Percentiles rank a stretch among this genome's conserved stretches.
Conservation (phyloP, 1,284 basidiomycete species). For the Cutaneotrichosporon sp. region DNA sequence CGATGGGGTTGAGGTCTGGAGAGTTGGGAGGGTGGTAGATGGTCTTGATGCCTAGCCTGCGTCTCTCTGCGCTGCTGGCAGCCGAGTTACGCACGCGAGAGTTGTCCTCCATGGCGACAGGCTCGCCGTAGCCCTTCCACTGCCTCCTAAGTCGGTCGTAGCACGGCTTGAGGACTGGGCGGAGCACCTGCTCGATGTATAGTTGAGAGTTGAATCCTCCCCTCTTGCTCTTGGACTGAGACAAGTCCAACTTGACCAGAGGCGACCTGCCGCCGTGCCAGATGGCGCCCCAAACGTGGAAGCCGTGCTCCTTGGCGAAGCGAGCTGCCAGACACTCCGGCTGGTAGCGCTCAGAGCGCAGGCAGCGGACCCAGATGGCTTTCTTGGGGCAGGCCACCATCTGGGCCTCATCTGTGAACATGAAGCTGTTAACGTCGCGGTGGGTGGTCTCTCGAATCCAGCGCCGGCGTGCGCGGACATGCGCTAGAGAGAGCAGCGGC, state of each 20-base stretch:
- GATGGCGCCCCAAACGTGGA: neutral
- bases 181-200: neutral
- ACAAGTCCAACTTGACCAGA: neutral
- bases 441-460: neutral
- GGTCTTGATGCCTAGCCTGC: neutral
- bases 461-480: neutral
- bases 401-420: conserved; percentile 1
- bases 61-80: neutral
- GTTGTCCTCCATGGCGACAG: neutral
- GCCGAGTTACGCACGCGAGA: neutral
- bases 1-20: neutral
- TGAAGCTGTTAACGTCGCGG: neutral
- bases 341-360: neutral
- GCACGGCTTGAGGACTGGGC: neutral
- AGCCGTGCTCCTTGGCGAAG: neutral
- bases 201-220: neutral
- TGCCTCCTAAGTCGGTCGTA: neutral
- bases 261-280: neutral
- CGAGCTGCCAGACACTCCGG: neutral
- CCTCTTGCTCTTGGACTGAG: neutral
- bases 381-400: neutral
- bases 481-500: no score
- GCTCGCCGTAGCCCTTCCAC: neutral
- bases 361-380: neutral
- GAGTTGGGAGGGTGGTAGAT: conserved; percentile 1